These are phyloP conservation scores for Wallacemonas rigidus DNA, from an alignment of 208 protist genomes.

Conservation along the genomic window DNA sequence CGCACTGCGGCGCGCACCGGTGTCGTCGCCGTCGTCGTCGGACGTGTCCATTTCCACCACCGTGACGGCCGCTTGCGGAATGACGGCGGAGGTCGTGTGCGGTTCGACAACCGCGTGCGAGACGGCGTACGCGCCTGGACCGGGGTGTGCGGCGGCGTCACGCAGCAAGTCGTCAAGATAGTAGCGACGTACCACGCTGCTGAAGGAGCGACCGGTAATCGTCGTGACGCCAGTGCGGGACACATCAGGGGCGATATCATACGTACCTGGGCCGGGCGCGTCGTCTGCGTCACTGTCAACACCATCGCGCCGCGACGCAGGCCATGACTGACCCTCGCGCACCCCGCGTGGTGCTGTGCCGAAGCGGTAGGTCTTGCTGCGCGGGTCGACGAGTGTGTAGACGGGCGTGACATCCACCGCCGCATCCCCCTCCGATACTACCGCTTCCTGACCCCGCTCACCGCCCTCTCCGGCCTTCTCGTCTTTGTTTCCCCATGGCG, in stretches of 20 bases:
- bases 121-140: constrained; percentile 36
- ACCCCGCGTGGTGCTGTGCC: constrained; percentile 43
- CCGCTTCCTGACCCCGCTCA: too few species aligned
- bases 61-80: background rate
- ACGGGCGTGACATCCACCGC: constrained; percentile 16
- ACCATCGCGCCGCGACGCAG: too few species aligned
- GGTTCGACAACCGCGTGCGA: background rate
- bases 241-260: constrained; percentile 13
- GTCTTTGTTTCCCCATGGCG: too few species aligned
- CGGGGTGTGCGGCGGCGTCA: constrained; percentile 25
- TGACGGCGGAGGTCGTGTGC: background rate
- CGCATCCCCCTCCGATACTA: background rate
- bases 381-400: background rate
- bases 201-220: background rate
- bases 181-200: background rate
- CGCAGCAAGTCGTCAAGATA: constrained; percentile 12
- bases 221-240: background rate
- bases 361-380: constrained; percentile 22
- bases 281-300: too few species aligned
- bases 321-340: background rate
- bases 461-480: too few species aligned
- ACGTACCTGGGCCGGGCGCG: constrained; percentile 39
- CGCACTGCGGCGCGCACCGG: background rate
- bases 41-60: constrained; percentile 14
- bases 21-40: background rate